phyloP scores from a whole-genome alignment of 2,329 filamentous ascomycete genomes.

The Curvularia sp. region DNA sequence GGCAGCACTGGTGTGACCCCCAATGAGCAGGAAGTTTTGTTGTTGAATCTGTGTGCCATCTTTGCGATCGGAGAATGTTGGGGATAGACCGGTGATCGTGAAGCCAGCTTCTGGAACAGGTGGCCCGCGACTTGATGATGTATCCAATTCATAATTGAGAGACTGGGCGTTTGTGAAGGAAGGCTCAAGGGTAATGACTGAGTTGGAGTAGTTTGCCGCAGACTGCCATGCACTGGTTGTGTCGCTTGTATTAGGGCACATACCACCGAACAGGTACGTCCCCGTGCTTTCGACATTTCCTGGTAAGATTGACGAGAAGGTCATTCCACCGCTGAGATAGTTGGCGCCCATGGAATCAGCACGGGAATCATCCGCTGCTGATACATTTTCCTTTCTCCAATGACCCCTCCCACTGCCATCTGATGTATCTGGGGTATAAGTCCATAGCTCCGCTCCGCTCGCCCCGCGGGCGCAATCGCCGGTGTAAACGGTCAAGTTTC shows the following conservation, averaged over 20 bases:
- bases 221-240: constrained; percentile 67
- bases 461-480: constrained; percentile 71
- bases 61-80: constrained; percentile 72
- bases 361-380: constrained; percentile 44
- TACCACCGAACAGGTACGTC: constrained; percentile 84
- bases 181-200: constrained; percentile 73
- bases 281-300: constrained; percentile 62
- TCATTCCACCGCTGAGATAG: constrained; percentile 66
- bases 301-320: constrained; percentile 69
- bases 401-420: constrained; percentile 58
- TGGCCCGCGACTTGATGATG: constrained; percentile 63
- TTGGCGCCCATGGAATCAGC: constrained; percentile 57
- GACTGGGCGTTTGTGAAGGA: constrained; percentile 42
- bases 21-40: constrained; percentile 79
- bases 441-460: constrained; percentile 69
- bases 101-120: constrained; percentile 87
- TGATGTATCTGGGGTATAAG: constrained; percentile 60
- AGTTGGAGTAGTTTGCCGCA: constrained; percentile 77
- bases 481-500: constrained; percentile 74
- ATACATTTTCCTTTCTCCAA: constrained; percentile 60
- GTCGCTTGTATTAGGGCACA: constrained; percentile 68
- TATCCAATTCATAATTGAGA: constrained; percentile 55
- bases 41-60: constrained; percentile 71
- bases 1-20: constrained; percentile 80
- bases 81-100: constrained; percentile 74